Percentiles rank a stretch among this genome's conserved stretches.
These are phyloP conservation scores for Cyclotella atomus DNA, from an alignment of 108 stramenopile genomes.

Conservation along the genomic window DNA sequence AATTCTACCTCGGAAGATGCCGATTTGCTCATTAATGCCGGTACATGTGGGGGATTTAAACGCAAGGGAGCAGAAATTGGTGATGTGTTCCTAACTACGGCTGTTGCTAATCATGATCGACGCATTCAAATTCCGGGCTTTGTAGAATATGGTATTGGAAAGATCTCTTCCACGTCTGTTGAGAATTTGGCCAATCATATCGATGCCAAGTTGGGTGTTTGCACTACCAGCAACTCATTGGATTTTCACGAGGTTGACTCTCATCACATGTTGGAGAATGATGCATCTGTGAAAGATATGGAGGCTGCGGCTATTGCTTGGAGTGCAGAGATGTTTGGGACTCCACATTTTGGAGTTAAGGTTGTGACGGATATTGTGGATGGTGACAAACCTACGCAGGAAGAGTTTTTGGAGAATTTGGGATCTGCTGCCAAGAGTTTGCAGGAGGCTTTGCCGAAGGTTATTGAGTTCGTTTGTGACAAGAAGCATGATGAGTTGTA, in stretches of 20 bases:
- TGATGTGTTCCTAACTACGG: constrained; percentile 90
- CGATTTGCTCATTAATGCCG: constrained; percentile 92
- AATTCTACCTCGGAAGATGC: constrained; percentile 32
- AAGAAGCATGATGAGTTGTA: constrained; percentile 65
- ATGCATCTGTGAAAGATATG: constrained; percentile 97
- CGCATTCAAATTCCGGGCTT: constrained; percentile 97
- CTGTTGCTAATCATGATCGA: constrained; percentile 94
- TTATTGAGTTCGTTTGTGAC: constrained; percentile 85
- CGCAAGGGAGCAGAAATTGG: constrained; percentile 91
- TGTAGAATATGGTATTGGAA: constrained; percentile 85
- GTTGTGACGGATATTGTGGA: constrained; percentile 98
- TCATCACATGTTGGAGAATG: constrained; percentile 78
- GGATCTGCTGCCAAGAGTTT: constrained; percentile 85
- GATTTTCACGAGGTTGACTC: constrained; percentile 85
- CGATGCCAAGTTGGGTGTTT: constrained; percentile 83
- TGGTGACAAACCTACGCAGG: constrained; percentile 85
- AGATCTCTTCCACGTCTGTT: constrained; percentile 53
- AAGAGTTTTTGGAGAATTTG: constrained; percentile 96
- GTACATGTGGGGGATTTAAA: constrained; percentile 95
- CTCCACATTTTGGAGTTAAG: constrained; percentile 93
- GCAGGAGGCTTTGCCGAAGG: constrained; percentile 88
- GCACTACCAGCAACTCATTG: constrained; percentile 93
- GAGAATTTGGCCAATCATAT: constrained; percentile 58
- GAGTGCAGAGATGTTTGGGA: constrained; percentile 71
- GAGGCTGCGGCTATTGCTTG: constrained; percentile 97